These are phyloP conservation scores for Casuarina cunninghamiana DNA, from an alignment of 306 rosid genomes.

Conservation along the genomic window DNA sequence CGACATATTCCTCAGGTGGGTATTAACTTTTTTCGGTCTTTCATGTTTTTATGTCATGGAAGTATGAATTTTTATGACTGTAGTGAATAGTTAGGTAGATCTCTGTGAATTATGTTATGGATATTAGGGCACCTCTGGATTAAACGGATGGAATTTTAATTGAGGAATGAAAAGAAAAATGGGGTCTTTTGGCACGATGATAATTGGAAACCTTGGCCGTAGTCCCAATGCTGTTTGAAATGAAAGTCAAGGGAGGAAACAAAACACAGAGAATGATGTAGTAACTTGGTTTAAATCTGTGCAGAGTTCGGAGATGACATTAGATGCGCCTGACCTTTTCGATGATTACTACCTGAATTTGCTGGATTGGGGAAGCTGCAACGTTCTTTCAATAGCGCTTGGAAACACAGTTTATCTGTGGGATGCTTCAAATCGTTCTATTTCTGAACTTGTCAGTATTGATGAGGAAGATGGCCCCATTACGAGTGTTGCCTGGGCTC, in stretches of 20 bases:
- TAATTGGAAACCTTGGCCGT: no score
- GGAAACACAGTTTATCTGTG: slow-evolving; percentile 60
- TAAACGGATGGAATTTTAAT: no score
- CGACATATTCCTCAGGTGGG: slow-evolving; percentile 71
- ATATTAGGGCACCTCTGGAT: no score
- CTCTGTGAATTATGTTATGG: no score
- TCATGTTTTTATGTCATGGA: background rate
- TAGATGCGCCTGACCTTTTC: slow-evolving; percentile 76
- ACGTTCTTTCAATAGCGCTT: slow-evolving; percentile 67
- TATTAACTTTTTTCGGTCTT: background rate
- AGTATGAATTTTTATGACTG: background rate
- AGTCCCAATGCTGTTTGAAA: no score
- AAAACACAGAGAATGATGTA: background rate
- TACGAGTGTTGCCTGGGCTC: slow-evolving; percentile 77
- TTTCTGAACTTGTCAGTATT: slow-evolving; percentile 60
- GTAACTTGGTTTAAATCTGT: background rate
- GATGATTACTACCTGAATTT: slow-evolving; percentile 76
- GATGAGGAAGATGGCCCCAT: slow-evolving; percentile 72
- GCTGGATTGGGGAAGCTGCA: slow-evolving; percentile 71
- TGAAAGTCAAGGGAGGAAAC: no score
- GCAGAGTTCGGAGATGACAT: slow-evolving; percentile 74
- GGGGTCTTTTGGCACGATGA: no score
- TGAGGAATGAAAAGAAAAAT: no score
- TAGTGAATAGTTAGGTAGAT: slow-evolving; percentile 5
- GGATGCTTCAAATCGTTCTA: slow-evolving; percentile 63